phyloP scores from a whole-genome alignment of 1,284 basidiomycete species.

The Cryptococcus floricola region DNA sequence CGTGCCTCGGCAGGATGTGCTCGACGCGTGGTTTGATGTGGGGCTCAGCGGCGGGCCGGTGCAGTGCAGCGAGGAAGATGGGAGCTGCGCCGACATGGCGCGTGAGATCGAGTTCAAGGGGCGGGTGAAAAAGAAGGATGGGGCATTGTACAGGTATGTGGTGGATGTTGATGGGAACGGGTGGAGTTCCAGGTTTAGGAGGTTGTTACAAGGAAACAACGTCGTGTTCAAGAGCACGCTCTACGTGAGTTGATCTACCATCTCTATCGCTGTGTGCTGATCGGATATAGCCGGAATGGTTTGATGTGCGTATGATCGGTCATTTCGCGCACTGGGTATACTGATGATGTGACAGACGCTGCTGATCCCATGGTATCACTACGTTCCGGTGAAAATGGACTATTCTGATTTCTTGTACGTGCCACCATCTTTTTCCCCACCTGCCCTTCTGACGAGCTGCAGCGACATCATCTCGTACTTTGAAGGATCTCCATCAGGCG shows the following conservation, averaged over 20 bases:
- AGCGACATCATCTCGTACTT: slow-evolving; percentile 52
- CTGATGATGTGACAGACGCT: slow-evolving; percentile 15
- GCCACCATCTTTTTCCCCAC: not conserved
- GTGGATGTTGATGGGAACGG: slow-evolving; percentile 53
- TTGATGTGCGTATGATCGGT: slow-evolving; percentile 17
- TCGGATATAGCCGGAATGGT: slow-evolving; percentile 31
- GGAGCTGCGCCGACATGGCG: slow-evolving; percentile 43
- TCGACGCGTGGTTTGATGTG: slow-evolving; percentile 36
- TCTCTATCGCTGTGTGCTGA: slow-evolving; percentile 3
- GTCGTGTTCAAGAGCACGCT: slow-evolving; percentile 43
- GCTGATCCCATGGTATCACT: slow-evolving; percentile 48
- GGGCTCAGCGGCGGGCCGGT: slow-evolving; percentile 33
- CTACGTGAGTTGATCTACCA: slow-evolving; percentile 27
- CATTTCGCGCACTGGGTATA: not conserved
- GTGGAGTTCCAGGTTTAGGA: slow-evolving; percentile 48
- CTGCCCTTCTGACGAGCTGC: not conserved
- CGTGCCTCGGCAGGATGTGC: slow-evolving; percentile 23
- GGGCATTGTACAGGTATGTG: slow-evolving; percentile 11
- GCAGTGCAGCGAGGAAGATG: slow-evolving; percentile 46
- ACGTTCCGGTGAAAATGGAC: slow-evolving; percentile 44
- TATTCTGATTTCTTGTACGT: slow-evolving; percentile 47
- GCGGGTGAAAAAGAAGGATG: slow-evolving; percentile 26
- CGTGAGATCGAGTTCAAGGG: slow-evolving; percentile 40
- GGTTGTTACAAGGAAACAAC: slow-evolving; percentile 38
- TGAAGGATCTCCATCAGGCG: slow-evolving; percentile 48